Evolutionary conservation across 2,329 filamentous ascomycete genomes (phyloP), one percentile per base, ranked within the genome.

Genomic region (Claviceps pusilla): DNA sequence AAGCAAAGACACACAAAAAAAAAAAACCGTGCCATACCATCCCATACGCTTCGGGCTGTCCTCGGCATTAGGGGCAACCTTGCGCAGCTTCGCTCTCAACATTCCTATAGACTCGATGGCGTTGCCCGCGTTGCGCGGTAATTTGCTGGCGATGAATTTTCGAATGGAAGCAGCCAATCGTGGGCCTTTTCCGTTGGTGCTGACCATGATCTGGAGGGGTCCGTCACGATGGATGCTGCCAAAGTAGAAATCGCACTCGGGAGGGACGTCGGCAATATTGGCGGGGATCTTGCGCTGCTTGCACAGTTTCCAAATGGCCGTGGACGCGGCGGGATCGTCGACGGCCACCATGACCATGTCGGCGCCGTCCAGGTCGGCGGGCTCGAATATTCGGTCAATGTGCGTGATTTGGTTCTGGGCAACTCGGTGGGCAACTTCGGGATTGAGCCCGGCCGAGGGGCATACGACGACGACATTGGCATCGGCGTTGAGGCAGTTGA

Each of bases 161-260:
- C 91, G 76, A 51, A 98, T 86, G 50, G 90, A 83, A 60, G 88
- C 91, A 10, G 93, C 93, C 59, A 98, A 73, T 65, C 91, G 84
- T 0, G 93, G 93, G 0, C 93, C 93, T 66, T 95, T 96, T 52
- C 93, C 93, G 67, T 97, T 98, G 41, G 93, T 98, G 72, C 87
- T 94, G 62, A 98, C 91, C 93, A 98, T 98, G 64, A 98, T 85
- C 73, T 98, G 93, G 57, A 98, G 71, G 6, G 93, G 93, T 0
- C 93, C 93, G 67, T 98, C 93, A 51, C 93, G 84, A 71, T 98
- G 88, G 43, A 96, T 84, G 66, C 87, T 93, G 58, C 93, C 93
- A 72, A 98, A 98, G 76, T 96, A 98, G 67, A 98, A 98, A 66
- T 98, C 93, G 70, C 93, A 98, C 69, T 98, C 93, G 0, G 89